Evolutionary conservation across 1,284 basidiomycete species (phyloP).

Genomic region (Sporisorium scitamineum): DNA sequence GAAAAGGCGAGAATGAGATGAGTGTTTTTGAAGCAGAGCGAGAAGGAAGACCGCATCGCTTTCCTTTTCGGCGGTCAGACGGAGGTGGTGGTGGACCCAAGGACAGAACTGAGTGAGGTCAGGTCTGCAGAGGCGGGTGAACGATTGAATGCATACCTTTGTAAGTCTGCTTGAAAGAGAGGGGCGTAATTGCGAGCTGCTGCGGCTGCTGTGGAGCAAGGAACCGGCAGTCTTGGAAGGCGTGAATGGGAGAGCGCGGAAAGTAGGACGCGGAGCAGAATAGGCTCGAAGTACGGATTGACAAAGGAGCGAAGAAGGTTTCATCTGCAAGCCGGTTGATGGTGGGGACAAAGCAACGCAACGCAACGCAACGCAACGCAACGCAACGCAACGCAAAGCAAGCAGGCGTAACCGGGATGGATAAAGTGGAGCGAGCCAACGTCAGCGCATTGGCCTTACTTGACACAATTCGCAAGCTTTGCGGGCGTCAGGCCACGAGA

Average conservation of each 20-base stretch:
- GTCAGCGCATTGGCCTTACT: conserved; percentile 2
- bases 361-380: background rate
- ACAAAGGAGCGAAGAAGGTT: conserved; percentile 25
- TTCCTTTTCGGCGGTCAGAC: background rate
- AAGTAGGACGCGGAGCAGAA: conserved; percentile 17
- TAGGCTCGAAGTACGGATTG: conserved; percentile 19
- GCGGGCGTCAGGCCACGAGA: background rate
- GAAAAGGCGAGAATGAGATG: conserved; percentile 30
- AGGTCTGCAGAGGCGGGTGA: background rate
- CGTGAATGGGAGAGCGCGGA: background rate
- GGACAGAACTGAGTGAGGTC: background rate
- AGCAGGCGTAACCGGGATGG: too few relatives aligned
- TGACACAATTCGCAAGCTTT: background rate
- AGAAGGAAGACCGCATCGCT: conserved; percentile 12
- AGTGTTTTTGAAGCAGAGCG: conserved; percentile 19
- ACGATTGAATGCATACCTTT: conserved; percentile 31
- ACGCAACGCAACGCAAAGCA: background rate
- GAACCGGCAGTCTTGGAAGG: background rate
- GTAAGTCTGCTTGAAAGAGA: conserved; percentile 11
- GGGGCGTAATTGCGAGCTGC: conserved; percentile 6
- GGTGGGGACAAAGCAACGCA: conserved; percentile 24
- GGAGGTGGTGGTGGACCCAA: background rate
- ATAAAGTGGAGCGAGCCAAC: conserved; percentile 8
- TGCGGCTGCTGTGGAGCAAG: conserved; percentile 9
- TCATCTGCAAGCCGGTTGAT: conserved; percentile 37